These are phyloP conservation scores for Scytalidium sp. DNA, from an alignment of 2,329 filamentous ascomycete genomes.

Conservation along the genomic window DNA sequence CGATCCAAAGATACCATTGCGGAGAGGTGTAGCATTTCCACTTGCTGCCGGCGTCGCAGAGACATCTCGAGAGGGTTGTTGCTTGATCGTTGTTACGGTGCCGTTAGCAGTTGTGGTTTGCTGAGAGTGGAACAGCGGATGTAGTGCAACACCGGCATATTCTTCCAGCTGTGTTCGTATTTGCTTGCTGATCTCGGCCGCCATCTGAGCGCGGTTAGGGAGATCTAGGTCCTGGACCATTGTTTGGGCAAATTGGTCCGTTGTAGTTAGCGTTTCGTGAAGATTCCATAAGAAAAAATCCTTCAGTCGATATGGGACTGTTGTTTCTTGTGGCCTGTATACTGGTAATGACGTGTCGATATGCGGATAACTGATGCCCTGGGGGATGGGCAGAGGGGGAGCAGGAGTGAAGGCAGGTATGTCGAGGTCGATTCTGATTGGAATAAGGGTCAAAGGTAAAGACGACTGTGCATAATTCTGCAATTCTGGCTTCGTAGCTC, in stretches of 20 bases:
- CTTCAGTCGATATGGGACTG: constrained; percentile 82
- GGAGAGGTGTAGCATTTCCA: constrained; percentile 55
- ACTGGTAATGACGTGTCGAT: constrained; percentile 73
- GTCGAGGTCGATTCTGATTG: constrained; percentile 94
- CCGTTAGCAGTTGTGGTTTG: constrained; percentile 29
- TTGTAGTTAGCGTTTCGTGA: constrained; percentile 89
- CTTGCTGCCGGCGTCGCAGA: constrained; percentile 42
- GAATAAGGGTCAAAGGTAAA: constrained; percentile 85
- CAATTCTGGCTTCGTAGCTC: constrained; percentile 51
- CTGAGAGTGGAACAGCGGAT: constrained; percentile 79
- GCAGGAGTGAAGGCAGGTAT: constrained; percentile 73
- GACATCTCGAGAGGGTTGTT: constrained; percentile 29
- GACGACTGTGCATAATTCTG: constrained; percentile 65
- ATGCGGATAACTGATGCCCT: constrained; percentile 52
- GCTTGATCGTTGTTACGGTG: constrained; percentile 28
- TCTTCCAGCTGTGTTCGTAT: constrained; percentile 95
- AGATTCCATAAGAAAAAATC: constrained; percentile 98
- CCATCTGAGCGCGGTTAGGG: constrained; percentile 67
- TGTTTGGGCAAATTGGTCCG: constrained; percentile 89
- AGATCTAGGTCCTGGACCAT: constrained; percentile 93
- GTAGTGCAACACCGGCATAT: constrained; percentile 89
- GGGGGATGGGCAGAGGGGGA: constrained; percentile 61
- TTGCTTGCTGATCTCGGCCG: constrained; percentile 83
- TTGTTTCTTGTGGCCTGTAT: constrained; percentile 75
- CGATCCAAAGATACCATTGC: constrained; percentile 49